A percentile compares a stretch with the other conserved stretches of the same genome.
Conservation (phyloP, 768 basidiomycete species). For the Guyanaporus albipodus region DNA sequence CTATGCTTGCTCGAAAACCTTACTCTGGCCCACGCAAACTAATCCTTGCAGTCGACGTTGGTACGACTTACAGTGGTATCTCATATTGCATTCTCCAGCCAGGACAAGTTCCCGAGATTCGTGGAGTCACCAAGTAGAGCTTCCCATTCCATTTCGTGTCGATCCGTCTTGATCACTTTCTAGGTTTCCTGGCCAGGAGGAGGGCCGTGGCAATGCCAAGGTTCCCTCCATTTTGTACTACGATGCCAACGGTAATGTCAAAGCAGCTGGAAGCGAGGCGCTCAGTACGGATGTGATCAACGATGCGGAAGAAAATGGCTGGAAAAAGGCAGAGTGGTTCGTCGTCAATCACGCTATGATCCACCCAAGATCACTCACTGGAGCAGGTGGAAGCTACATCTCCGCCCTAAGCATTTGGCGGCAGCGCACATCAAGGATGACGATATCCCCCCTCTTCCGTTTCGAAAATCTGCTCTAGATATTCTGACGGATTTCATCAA, state of each 20-base stretch:
- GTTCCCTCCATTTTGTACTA: constrained; percentile 7
- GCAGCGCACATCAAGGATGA: neutral
- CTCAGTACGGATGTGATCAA: neutral
- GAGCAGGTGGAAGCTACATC: neutral
- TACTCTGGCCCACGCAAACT: neutral
- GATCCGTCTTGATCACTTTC: neutral
- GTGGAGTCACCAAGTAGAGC: neutral
- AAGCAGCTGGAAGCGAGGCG: neutral
- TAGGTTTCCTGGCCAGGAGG: constrained; percentile 2
- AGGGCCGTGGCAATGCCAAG: neutral
- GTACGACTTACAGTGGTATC: neutral
- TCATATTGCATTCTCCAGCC: neutral
- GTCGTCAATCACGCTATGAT: neutral
- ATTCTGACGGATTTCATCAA: neutral
- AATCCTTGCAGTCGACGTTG: neutral
- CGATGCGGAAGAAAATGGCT: neutral
- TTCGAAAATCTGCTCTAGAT: neutral
- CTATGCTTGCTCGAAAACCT: neutral
- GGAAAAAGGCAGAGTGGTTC: constrained; percentile 4
- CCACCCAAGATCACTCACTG: neutral
- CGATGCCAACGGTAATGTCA: neutral
- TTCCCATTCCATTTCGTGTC: neutral
- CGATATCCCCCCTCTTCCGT: neutral
- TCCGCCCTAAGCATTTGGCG: neutral
- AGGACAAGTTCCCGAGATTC: neutral